These are phyloP conservation scores for Trebouxia sp. DNA, from an alignment of 139 green algal species.

Conservation along the genomic window DNA sequence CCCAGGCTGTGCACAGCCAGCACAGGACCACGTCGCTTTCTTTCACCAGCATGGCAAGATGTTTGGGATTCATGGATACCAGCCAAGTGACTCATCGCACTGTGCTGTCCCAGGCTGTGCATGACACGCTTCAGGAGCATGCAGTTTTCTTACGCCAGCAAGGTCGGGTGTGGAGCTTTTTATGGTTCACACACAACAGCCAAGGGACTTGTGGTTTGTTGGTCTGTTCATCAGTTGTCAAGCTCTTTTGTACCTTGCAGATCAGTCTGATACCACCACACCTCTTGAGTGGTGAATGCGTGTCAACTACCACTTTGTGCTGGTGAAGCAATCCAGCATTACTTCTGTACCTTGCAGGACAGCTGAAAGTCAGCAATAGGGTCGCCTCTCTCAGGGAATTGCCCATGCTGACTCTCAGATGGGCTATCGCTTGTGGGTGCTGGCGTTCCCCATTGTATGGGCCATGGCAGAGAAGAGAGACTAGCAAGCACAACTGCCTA, in stretches of 20 bases:
- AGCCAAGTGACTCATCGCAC: constrained; percentile 17
- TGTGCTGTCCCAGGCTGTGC: constrained; percentile 24
- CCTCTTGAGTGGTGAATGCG: too few relatives aligned
- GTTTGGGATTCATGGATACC: too few relatives aligned
- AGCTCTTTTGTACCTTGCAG: too few relatives aligned
- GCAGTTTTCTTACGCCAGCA: constrained; percentile 59
- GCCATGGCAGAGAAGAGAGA: constrained; percentile 87
- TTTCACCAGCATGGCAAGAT: too few relatives aligned
- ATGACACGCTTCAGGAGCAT: constrained; percentile 60
- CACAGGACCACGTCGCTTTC: too few relatives aligned
- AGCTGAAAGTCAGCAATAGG: constrained; percentile 68
- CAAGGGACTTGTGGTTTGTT: too few relatives aligned
- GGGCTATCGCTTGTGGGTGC: constrained; percentile 84
- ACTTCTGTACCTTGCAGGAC: constrained; percentile 30
- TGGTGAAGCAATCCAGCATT: not conserved
- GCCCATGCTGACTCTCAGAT: constrained; percentile 64
- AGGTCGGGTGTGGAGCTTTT: not conserved
- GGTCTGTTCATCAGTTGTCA: too few relatives aligned
- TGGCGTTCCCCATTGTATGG: constrained; percentile 99
- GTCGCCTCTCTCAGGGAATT: constrained; percentile 79
- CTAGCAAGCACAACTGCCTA: constrained; percentile 82
- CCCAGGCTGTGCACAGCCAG: not conserved
- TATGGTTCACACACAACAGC: too few relatives aligned
- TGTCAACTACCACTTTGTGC: too few relatives aligned
- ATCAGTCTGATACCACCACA: too few relatives aligned